Evolutionary conservation across 202 grass and related monocot species (phyloP).

Genomic region (Tripidium arundinaceum): DNA sequence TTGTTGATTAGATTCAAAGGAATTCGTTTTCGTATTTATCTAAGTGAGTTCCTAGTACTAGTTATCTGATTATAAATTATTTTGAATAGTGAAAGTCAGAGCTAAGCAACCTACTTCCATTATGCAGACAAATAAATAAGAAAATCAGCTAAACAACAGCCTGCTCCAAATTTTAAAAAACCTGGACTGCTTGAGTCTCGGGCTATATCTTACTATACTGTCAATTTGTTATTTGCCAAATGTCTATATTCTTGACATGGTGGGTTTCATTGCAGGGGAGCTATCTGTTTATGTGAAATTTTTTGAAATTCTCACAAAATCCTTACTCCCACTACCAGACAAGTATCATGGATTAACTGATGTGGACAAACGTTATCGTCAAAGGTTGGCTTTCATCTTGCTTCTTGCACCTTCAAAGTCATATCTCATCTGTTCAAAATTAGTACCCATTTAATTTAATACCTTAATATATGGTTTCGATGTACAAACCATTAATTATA

Average conservation of each 20-base stretch:
- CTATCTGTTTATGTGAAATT: slow-evolving; percentile 77
- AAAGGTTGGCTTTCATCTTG: slow-evolving; percentile 59
- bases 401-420: background rate
- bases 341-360: slow-evolving; percentile 99
- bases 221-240: slow-evolving; percentile 15
- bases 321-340: slow-evolving; percentile 92
- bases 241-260: slow-evolving; percentile 10
- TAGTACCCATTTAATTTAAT: too few species aligned
- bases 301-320: slow-evolving; percentile 98
- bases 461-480: background rate
- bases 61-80: slow-evolving; percentile 4
- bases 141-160: background rate
- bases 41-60: background rate
- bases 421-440: background rate
- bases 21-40: background rate
- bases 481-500: background rate
- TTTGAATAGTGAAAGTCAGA: background rate
- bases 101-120: background rate
- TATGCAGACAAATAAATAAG: background rate
- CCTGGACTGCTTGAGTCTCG: background rate
- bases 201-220: background rate
- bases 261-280: slow-evolving; percentile 58
- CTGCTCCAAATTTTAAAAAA: background rate
- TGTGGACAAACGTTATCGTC: slow-evolving; percentile 96
- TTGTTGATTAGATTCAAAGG: background rate